Conservation (phyloP, 768 basidiomycete species). For the Boletellus emodensis region DNA sequence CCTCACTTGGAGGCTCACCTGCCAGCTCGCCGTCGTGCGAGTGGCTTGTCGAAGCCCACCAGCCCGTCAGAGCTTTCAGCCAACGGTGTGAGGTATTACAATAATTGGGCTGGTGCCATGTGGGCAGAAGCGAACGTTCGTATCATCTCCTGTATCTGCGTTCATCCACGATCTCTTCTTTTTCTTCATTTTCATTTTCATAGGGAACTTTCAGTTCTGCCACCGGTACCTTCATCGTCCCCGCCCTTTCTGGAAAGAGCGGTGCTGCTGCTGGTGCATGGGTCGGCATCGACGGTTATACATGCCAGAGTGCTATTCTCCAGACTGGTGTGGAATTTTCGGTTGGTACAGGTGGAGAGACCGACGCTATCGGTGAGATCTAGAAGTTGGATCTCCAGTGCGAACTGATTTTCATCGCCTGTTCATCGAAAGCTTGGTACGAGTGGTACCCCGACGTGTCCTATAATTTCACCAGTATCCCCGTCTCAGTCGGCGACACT, state of each 20-base stretch:
- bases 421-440: slow-evolving; percentile 1
- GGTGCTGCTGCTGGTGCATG: not conserved
- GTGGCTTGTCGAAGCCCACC: too few species aligned
- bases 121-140: not conserved
- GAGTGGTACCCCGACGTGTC: not conserved
- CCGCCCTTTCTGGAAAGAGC: not conserved
- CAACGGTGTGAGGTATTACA: not conserved
- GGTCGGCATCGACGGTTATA: slow-evolving; percentile 9
- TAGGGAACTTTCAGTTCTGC: slow-evolving; percentile 2
- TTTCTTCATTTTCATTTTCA: not conserved
- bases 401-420: not conserved
- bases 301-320: not conserved
- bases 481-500: not conserved
- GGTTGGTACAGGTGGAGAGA: too few species aligned
- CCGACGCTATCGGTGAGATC: too few species aligned
- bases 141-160: not conserved
- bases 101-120: not conserved
- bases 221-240: slow-evolving; percentile 6
- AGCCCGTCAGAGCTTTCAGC: too few species aligned
- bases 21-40: too few species aligned
- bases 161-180: not conserved
- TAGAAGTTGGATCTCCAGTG: too few species aligned
- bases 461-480: not conserved
- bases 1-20: too few species aligned
- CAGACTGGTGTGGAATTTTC: slow-evolving; percentile 3